phyloP scores from a whole-genome alignment of 495 filamentous ascomycete genomes.

The Antarctomyces pellizariae region DNA sequence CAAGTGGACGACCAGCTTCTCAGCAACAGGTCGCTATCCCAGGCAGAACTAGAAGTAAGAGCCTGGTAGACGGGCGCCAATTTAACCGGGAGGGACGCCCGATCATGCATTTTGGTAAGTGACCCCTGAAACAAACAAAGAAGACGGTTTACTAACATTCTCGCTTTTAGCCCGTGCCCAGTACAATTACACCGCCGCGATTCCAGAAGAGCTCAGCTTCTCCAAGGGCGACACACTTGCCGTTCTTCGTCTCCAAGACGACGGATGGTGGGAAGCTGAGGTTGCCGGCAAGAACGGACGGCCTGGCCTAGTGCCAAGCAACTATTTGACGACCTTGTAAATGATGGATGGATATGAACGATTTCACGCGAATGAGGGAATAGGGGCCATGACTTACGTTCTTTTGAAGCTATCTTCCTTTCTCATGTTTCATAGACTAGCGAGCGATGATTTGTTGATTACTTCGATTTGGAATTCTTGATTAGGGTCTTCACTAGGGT shows the following conservation, averaged over 20 bases:
- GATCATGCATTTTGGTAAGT: constrained; percentile 83
- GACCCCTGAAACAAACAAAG: neutral
- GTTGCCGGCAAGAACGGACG: constrained; percentile 51
- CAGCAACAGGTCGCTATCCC: constrained; percentile 12
- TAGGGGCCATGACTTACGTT: no score
- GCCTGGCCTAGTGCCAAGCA: constrained; percentile 82
- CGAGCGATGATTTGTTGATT: no score
- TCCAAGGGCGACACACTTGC: constrained; percentile 80
- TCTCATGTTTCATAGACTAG: no score
- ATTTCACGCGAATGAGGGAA: no score
- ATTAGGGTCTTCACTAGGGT: no score
- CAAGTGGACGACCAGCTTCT: no score
- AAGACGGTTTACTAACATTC: constrained; percentile 8
- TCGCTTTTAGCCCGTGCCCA: constrained; percentile 64
- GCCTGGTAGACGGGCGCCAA: constrained; percentile 49
- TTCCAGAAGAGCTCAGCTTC: constrained; percentile 86
- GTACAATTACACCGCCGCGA: constrained; percentile 85
- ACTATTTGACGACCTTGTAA: no score
- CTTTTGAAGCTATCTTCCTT: no score
- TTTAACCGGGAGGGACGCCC: constrained; percentile 67
- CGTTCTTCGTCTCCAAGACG: constrained; percentile 80
- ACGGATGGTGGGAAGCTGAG: constrained; percentile 99
- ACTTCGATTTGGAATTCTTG: no score
- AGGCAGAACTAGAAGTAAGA: constrained; percentile 51
- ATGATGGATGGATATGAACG: no score